A percentile compares a stretch with the other conserved stretches of the same genome.
Evolutionary conservation across 306 rosid species (phyloP).

Genomic region (Castanea mollissima): DNA sequence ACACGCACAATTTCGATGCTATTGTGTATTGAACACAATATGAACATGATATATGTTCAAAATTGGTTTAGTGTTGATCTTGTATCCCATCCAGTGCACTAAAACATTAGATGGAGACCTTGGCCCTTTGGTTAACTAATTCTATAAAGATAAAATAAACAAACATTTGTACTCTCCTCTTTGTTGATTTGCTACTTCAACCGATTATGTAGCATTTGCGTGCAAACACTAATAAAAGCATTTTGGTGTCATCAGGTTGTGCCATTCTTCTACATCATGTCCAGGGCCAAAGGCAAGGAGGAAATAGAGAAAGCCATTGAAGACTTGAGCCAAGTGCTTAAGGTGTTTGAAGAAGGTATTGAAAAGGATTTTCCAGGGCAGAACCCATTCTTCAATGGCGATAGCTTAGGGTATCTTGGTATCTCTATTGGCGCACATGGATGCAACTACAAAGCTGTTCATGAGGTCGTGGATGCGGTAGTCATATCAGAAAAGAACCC

Average conservation of each 20-base stretch:
- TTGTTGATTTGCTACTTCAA: too few species aligned
- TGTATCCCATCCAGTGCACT: too few species aligned
- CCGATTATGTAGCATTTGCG: too few species aligned
- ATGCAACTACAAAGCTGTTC: constrained; percentile 28
- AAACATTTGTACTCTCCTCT: too few species aligned
- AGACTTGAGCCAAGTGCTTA: constrained; percentile 4
- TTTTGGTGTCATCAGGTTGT: constrained; percentile 10
- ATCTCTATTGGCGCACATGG: constrained; percentile 35
- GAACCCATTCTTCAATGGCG: constrained; percentile 1
- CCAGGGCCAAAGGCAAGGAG: constrained; percentile 26
- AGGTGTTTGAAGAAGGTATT: constrained; percentile 42
- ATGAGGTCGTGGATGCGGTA: constrained; percentile 18
- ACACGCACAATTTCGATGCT: too few species aligned
- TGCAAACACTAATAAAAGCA: not conserved
- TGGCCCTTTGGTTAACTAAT: too few species aligned
- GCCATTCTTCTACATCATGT: not conserved
- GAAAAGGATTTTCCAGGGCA: constrained; percentile 26
- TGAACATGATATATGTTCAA: too few species aligned
- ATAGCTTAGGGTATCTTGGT: constrained; percentile 33
- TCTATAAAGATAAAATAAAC: too few species aligned
- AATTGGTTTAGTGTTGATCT: too few species aligned
- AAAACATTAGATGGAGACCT: too few species aligned
- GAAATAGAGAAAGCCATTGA: constrained; percentile 28
- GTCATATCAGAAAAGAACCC: constrained; percentile 11
- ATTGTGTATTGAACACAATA: too few species aligned